phyloP scores from a whole-genome alignment of 1,284 basidiomycete genomes.

The Irpex lacteus region DNA sequence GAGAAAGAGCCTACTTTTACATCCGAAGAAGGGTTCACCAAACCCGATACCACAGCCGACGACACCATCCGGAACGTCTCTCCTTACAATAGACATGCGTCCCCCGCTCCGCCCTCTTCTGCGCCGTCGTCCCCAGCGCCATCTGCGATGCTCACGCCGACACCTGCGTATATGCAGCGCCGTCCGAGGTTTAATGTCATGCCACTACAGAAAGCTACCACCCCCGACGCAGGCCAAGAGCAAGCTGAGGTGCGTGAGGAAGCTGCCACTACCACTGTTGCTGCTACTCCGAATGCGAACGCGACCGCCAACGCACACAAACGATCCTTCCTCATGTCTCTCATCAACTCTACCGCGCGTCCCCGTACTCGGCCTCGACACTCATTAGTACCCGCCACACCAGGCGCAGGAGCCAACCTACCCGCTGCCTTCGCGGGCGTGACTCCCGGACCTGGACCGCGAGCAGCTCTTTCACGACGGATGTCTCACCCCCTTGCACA shows the following conservation, averaged over 20 bases:
- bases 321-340: constrained; percentile 71
- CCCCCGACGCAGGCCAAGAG: constrained; percentile 19
- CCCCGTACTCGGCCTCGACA: constrained; percentile 42
- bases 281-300: constrained; percentile 16
- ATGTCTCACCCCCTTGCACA: constrained; percentile 31
- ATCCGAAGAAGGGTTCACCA: constrained; percentile 40
- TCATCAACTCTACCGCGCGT: constrained; percentile 73
- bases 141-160: constrained; percentile 50
- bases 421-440: constrained; percentile 1
- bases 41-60: constrained; percentile 10
- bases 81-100: constrained; percentile 16
- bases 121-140: constrained; percentile 36
- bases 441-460: constrained; percentile 27
- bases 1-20: constrained; percentile 64
- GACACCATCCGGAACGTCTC: constrained; percentile 2
- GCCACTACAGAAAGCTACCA: constrained; percentile 17
- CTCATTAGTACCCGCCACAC: constrained; percentile 9
- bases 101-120: constrained; percentile 36
- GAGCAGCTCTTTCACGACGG: constrained; percentile 27
- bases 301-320: constrained; percentile 54
- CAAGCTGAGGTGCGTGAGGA: too few relatives aligned
- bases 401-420: constrained; percentile 6
- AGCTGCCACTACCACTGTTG: constrained; percentile 15
- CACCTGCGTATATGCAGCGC: constrained; percentile 56
- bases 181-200: constrained; percentile 59